These are phyloP conservation scores for Erodium moschatum DNA, from an alignment of 441 rosid genomes.

Conservation along the genomic window DNA sequence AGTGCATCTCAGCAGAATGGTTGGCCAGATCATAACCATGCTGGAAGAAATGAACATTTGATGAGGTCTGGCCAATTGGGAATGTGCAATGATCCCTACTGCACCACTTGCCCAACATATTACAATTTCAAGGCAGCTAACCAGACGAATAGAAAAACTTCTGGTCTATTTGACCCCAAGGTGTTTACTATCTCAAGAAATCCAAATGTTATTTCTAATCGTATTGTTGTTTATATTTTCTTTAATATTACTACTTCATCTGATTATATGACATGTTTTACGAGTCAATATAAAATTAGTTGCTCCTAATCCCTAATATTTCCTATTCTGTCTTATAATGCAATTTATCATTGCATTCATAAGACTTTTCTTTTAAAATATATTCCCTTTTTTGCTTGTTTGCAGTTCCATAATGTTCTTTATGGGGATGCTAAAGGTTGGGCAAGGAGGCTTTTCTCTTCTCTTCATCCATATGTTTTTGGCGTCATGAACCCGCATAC, in stretches of 20 bases:
- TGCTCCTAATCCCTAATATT: background rate
- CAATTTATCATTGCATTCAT: background rate
- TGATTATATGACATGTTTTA: background rate
- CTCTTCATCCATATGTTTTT: constrained; percentile 32
- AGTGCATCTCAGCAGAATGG: constrained; percentile 32
- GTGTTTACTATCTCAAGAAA: constrained; percentile 24
- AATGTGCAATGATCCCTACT: constrained; percentile 83
- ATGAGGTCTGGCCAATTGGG: constrained; percentile 74
- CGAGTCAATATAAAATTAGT: background rate
- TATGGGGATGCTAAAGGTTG: constrained; percentile 83
- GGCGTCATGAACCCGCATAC: constrained; percentile 85
- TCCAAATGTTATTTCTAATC: constrained; percentile 11
- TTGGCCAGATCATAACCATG: constrained; percentile 32
- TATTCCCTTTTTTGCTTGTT: constrained; percentile 13
- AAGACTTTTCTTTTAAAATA: background rate
- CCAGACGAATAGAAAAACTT: constrained; percentile 31
- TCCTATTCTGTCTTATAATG: background rate
- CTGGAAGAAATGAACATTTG: constrained; percentile 50
- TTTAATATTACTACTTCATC: background rate
- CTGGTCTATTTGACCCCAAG: constrained; percentile 47
- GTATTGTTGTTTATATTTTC: background rate
- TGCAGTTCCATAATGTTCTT: constrained; percentile 55
- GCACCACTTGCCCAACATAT: constrained; percentile 74
- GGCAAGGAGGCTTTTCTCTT: constrained; percentile 46
- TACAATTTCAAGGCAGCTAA: constrained; percentile 38